Evolutionary conservation across 2,329 filamentous ascomycete species (phyloP).

Genomic region (Colletotrichum euphorbiae): DNA sequence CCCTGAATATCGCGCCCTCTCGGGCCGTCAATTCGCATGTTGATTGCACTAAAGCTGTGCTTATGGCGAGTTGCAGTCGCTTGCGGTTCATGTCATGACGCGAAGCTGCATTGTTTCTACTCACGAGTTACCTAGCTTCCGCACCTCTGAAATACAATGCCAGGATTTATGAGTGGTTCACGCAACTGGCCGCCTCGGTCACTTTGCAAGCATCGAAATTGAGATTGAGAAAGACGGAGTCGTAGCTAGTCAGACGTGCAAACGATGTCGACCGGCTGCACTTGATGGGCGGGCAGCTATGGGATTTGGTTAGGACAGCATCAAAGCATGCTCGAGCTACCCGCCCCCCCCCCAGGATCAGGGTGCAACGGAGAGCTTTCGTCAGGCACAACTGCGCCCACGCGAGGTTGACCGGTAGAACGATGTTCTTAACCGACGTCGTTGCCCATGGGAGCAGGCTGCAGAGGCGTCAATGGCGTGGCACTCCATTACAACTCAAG

Average conservation of each 20-base stretch:
- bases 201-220: conserved; percentile 13
- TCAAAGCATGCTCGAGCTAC: conserved; percentile 2
- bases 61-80: conserved; percentile 22
- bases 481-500: conserved; percentile 5
- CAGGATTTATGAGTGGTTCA: conserved; percentile 8
- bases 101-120: conserved; percentile 23
- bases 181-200: not conserved
- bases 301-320: not conserved
- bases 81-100: conserved; percentile 18
- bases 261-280: conserved; percentile 7
- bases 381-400: conserved; percentile 12
- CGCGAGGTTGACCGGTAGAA: not conserved
- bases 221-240: not conserved
- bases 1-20: not conserved
- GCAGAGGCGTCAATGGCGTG: conserved; percentile 14
- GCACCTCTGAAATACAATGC: not conserved
- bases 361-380: conserved; percentile 13
- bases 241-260: conserved; percentile 7
- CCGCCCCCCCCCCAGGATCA: conserved; percentile 12
- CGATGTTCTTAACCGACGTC: not conserved
- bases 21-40: not conserved
- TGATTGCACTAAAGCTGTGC: not conserved
- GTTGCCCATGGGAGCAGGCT: conserved; percentile 27
- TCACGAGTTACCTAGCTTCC: conserved; percentile 14
- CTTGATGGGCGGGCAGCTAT: conserved; percentile 17